Percentiles rank a stretch among this genome's conserved stretches.
These are phyloP conservation scores for Aspergillus taichungensis DNA, from an alignment of 495 filamentous ascomycete genomes.

Conservation along the genomic window DNA sequence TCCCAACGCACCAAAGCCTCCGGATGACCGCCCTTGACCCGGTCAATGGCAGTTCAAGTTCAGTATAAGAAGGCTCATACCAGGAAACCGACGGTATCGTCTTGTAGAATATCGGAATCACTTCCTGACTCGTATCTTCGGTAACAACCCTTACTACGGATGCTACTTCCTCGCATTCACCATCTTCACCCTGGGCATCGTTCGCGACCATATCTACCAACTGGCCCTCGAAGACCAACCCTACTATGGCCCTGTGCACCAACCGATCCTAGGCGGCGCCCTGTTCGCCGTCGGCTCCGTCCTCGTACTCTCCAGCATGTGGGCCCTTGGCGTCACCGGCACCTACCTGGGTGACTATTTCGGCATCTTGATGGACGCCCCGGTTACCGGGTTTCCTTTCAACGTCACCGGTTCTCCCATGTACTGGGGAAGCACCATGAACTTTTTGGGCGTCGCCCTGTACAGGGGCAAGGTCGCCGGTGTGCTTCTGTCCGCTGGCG, in stretches of 20 bases:
- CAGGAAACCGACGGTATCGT: constrained; percentile 4
- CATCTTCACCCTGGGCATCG: constrained; percentile 85
- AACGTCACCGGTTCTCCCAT: constrained; percentile 87
- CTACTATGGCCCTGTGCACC: constrained; percentile 44
- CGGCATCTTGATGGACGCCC: constrained; percentile 91
- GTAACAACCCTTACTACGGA: constrained; percentile 60
- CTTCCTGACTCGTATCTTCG: constrained; percentile 79
- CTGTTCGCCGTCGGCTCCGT: constrained; percentile 71
- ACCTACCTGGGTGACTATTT: constrained; percentile 99
- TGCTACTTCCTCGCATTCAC: constrained; percentile 84
- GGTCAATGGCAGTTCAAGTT: background rate
- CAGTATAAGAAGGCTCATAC: constrained; percentile 4
- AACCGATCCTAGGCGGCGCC: constrained; percentile 64
- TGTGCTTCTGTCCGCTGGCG: constrained; percentile 62
- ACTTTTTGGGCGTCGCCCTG: constrained; percentile 84
- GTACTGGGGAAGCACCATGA: constrained; percentile 92
- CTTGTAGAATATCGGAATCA: constrained; percentile 80
- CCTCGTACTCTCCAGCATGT: constrained; percentile 82
- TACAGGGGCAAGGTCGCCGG: constrained; percentile 86
- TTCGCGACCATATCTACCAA: constrained; percentile 66
- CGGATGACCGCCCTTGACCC: too few species aligned
- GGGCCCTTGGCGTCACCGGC: constrained; percentile 87
- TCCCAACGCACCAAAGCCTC: background rate
- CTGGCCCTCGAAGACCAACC: constrained; percentile 31
- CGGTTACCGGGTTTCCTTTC: constrained; percentile 92